phyloP scores from a whole-genome alignment of 202 grass and related monocot genomes.

The Carex arenaria region DNA sequence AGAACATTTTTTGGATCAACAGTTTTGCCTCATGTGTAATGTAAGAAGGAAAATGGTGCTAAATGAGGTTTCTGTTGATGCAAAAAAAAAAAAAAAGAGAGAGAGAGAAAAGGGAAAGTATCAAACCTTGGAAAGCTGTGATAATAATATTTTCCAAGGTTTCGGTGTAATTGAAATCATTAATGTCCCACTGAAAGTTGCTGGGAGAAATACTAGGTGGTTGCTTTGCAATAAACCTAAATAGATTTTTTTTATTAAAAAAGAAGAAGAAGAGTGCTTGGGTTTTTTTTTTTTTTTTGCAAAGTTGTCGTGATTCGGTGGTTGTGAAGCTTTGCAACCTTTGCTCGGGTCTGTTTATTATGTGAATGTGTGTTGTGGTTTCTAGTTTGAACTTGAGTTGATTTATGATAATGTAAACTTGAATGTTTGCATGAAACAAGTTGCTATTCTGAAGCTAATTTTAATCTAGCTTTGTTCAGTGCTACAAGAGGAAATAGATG shows the following conservation, averaged over 20 bases:
- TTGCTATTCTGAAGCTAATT: conserved; percentile 25
- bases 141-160: conserved; percentile 18
- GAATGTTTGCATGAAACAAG: conserved; percentile 44
- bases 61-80: conserved; percentile 11
- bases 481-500: neutral
- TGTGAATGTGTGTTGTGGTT: conserved; percentile 22
- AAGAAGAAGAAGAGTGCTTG: conserved; percentile 9
- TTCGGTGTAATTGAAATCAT: conserved; percentile 11
- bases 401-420: conserved; percentile 44
- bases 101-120: neutral
- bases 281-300: neutral
- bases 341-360: conserved; percentile 29
- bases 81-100: neutral
- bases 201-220: neutral
- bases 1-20: neutral
- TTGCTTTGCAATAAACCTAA: conserved; percentile 13
- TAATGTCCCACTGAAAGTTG: neutral
- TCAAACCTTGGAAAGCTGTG: neutral
- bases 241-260: conserved; percentile 2
- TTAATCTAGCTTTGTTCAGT: conserved; percentile 3
- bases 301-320: conserved; percentile 1
- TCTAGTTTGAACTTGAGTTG: conserved; percentile 25
- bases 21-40: conserved; percentile 7
- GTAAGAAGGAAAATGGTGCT: neutral
- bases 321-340: conserved; percentile 9